These are phyloP conservation scores for Tylopilus balloui DNA, from an alignment of 768 basidiomycete genomes.

Conservation along the genomic window DNA sequence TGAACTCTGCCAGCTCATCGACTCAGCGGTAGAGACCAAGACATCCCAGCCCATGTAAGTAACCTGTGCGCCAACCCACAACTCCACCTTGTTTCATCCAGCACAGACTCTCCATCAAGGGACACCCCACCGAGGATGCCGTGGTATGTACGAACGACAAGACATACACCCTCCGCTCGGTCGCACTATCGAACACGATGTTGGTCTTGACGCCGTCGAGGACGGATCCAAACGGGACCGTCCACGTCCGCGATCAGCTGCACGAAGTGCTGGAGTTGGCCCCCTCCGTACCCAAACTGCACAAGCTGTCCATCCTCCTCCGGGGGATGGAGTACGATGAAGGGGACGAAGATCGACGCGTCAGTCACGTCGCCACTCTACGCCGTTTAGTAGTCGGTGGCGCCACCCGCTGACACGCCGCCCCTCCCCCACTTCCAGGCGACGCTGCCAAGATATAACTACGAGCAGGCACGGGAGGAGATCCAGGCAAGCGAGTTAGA, in stretches of 20 bases:
- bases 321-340: constrained; percentile 71
- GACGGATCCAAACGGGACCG: constrained; percentile 34
- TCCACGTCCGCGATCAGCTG: constrained; percentile 75
- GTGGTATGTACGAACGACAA: constrained; percentile 79
- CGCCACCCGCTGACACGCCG: neutral
- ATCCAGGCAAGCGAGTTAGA: constrained; percentile 85
- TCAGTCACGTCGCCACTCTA: constrained; percentile 11
- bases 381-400: no score
- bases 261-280: constrained; percentile 82
- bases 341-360: constrained; percentile 40
- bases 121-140: constrained; percentile 76
- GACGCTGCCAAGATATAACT: constrained; percentile 42
- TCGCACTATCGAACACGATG: constrained; percentile 85
- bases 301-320: constrained; percentile 58
- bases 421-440: constrained; percentile 14
- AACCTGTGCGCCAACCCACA: neutral
- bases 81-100: neutral
- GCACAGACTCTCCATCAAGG: constrained; percentile 72
- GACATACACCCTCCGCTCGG: constrained; percentile 81
- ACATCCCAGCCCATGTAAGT: constrained; percentile 29
- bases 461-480: constrained; percentile 54
- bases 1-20: constrained; percentile 60
- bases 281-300: constrained; percentile 71
- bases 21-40: constrained; percentile 41
- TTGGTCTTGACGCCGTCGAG: constrained; percentile 60